phyloP scores from a whole-genome alignment of 2,329 filamentous ascomycete species.

The Trichoderma citrinoviride region DNA sequence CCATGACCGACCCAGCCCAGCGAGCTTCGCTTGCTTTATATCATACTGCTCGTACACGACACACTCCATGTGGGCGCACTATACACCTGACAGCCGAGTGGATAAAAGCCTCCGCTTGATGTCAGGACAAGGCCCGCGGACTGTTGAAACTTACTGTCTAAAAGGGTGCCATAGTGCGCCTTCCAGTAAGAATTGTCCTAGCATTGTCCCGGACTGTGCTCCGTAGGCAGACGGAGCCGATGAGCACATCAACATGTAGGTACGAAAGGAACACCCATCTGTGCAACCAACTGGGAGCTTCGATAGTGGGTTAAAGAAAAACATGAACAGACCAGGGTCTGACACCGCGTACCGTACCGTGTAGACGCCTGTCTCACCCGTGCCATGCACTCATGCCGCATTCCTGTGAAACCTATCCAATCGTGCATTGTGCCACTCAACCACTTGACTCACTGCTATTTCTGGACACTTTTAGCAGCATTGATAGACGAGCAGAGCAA shows the following conservation, averaged over 20 bases:
- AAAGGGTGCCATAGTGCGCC: not conserved
- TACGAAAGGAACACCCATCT: not conserved
- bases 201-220: constrained; percentile 2
- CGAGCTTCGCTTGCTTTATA: not conserved
- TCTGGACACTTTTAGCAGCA: not conserved
- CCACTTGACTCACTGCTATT: constrained; percentile 11
- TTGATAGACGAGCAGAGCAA: not conserved
- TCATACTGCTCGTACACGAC: not conserved
- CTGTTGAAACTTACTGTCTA: not conserved
- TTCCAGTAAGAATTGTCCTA: not conserved
- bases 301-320: constrained; percentile 5
- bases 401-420: constrained; percentile 14
- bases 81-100: constrained; percentile 10
- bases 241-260: not conserved
- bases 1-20: not conserved
- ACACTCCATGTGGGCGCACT: not conserved
- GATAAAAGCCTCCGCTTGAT: not conserved
- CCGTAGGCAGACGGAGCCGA: not conserved
- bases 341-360: not conserved
- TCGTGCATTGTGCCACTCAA: not conserved
- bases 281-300: not conserved
- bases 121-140: constrained; percentile 13
- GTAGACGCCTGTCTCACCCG: constrained; percentile 3
- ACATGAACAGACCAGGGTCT: not conserved
- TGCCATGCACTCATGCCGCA: constrained; percentile 7